Base-by-base conservation (phyloP, 495 filamentous ascomycete species). In the Elaphomyces granulatus region DNA sequence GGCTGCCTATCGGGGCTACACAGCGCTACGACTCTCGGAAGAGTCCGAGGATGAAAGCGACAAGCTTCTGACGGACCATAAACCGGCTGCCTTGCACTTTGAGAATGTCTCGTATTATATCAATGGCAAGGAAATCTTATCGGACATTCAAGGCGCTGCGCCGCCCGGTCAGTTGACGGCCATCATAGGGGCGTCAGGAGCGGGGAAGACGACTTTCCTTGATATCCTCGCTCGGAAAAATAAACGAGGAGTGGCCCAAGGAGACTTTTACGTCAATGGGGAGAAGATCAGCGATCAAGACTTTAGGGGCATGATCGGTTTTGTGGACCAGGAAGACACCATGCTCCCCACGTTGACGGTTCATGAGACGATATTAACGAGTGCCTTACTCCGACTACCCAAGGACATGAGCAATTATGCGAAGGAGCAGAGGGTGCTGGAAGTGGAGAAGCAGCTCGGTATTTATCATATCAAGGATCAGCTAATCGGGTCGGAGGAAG, bases 211-310 rank as follows among this genome's bases (percentile, higher is more conserved):
- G 1, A 93, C 87, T 0, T 99, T 96, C 60, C 64, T 99, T 20
- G 92, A 99, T 59, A 92, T 99, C 41, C 69, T 99, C 6, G 92
- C 92, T 14, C 75, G 87, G 40, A 99, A 99, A 70, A 99, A 96
- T 59, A 99, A 99, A 61, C 76, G 84, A 16, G 90, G 90, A 21
- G 50, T 65, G 3, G 77, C 83, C 2, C 63, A 70, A 3, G 90
- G 90, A 15, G 71, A 93, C 38, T 94, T 96, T 50, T 93, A 80
- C 50, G 78, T 98, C 37, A 96, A 98, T 51, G 90, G 90, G 23
- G 84, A 95, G 54, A 86, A 82, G 57, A 73, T 96, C 30, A 69
- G 61, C 36, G 86, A 98, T 57, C 56, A 75, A 34, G 86, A 95
- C 20, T 98, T 85, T 58, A 83, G 81, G 54, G 84, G 70, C 45